Base-by-base conservation (phyloP, 2,329 filamentous ascomycete genomes). In the Aschersonia sp. region DNA sequence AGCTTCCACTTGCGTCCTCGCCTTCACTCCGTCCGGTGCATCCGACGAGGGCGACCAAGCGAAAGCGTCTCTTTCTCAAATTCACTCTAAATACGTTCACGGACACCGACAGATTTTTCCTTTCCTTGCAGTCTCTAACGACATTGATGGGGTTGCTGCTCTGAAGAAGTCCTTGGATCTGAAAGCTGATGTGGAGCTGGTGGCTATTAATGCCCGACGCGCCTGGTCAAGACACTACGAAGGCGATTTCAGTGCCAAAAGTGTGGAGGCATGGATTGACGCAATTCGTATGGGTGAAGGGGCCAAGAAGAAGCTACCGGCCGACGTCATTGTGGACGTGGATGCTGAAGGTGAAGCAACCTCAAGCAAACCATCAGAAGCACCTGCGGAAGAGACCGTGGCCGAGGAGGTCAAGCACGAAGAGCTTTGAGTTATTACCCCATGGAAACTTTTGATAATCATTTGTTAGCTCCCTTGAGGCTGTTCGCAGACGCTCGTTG, bases 281-380 rank as follows among this genome's bases (percentile, higher is more conserved):
- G 75, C 78, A n/a, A 88, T 97, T 52, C 82, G 88, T 40, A 75
- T 98, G 72, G 87, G 89, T 47, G 91, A 97, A 60, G 85, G 87
- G 2, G 68, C 75, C 50, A 96, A 91, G 73, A 74, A 80, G 57
- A 85, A 82, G 67, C 63, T 92, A 42, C 85, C 85, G 0, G 74
- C 77, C 50, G 75, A 72, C 3, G 35, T 50, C 2, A 57, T 86
- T 43, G 59, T 69, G 12, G 62, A 66, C 47, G 61, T 65, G 20
- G 58, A 61, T 9, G 62, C 70, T 55, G 57, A 65, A 28, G 45
- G 51, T 32, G 28, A 38, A 9, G 3, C 45, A 20, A 38, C 43
- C 12, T 43, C 50, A 12, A 43, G 40, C 6, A 42, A 45, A 20
- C 58, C 67, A 9, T 58, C 58, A 29, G 45, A 46, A 42, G 43